These are phyloP conservation scores for Diversispora eburnea DNA, from an alignment of 192 early-diverging fungal genomes.

Conservation along the genomic window DNA sequence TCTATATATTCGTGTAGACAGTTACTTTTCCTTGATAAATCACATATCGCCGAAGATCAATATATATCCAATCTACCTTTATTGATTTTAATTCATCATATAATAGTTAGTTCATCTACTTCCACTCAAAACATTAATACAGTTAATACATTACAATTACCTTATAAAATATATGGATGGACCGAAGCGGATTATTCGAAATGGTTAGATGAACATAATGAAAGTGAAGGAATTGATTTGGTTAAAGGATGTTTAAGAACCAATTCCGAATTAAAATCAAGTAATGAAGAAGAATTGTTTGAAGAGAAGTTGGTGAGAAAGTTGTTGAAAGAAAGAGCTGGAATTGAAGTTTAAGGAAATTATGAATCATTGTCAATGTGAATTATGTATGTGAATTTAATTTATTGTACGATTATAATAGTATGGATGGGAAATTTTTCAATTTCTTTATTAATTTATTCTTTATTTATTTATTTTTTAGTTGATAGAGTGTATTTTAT, in stretches of 20 bases:
- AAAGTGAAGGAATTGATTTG: constrained; percentile 45
- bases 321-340: constrained; percentile 13
- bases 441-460: too few relatives aligned
- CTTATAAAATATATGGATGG: constrained; percentile 54
- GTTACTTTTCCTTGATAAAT: constrained; percentile 61
- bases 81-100: constrained; percentile 58
- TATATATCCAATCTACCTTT: constrained; percentile 48
- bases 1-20: constrained; percentile 33
- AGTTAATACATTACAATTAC: constrained; percentile 41
- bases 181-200: constrained; percentile 60
- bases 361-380: too few relatives aligned
- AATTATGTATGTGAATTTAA: too few relatives aligned
- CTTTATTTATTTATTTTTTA: too few relatives aligned
- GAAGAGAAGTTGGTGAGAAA: constrained; percentile 1
- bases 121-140: constrained; percentile 10
- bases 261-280: not conserved
- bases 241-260: constrained; percentile 4
- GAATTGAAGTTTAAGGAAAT: constrained; percentile 12
- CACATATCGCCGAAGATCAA: constrained; percentile 47
- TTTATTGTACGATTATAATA: too few relatives aligned
- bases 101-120: constrained; percentile 54
- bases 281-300: not conserved
- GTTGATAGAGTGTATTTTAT: too few relatives aligned
- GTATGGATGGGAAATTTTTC: too few relatives aligned
- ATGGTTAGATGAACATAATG: constrained; percentile 61